Evolutionary conservation across 2,329 filamentous ascomycete species (phyloP).

Genomic region (Immersiporthe knoxdaviesiana): DNA sequence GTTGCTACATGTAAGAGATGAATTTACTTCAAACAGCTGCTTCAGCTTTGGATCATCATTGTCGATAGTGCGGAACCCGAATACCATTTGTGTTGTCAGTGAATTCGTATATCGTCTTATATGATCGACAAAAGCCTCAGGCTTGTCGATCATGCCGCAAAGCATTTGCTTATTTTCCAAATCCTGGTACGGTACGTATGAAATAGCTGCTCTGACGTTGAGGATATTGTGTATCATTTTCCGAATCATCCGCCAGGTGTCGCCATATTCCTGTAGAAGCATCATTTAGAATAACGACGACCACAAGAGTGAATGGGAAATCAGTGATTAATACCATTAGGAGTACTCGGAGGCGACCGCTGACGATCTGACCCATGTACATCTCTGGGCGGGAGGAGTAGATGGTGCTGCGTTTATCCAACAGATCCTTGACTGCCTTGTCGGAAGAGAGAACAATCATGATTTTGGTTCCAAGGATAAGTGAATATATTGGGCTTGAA

Average conservation of each 20-base stretch:
- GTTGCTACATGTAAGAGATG: neutral
- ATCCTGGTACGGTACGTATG: constrained; percentile 59
- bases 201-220: constrained; percentile 48
- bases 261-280: constrained; percentile 37
- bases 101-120: constrained; percentile 53
- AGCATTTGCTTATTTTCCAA: constrained; percentile 61
- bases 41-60: constrained; percentile 47
- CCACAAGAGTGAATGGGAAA: neutral
- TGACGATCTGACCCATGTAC: constrained; percentile 9
- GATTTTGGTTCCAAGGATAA: constrained; percentile 52
- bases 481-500: constrained; percentile 45
- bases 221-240: constrained; percentile 50
- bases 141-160: constrained; percentile 48
- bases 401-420: constrained; percentile 53
- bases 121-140: constrained; percentile 47
- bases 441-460: constrained; percentile 52
- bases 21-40: constrained; percentile 15
- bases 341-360: constrained; percentile 6
- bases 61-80: constrained; percentile 47
- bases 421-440: constrained; percentile 51
- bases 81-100: constrained; percentile 53
- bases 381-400: constrained; percentile 50
- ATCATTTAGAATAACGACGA: neutral
- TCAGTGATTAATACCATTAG: constrained; percentile 16
- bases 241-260: constrained; percentile 41